Conservation (phyloP, 2,329 filamentous ascomycete species). For the Aureobasidium melanogenum region DNA sequence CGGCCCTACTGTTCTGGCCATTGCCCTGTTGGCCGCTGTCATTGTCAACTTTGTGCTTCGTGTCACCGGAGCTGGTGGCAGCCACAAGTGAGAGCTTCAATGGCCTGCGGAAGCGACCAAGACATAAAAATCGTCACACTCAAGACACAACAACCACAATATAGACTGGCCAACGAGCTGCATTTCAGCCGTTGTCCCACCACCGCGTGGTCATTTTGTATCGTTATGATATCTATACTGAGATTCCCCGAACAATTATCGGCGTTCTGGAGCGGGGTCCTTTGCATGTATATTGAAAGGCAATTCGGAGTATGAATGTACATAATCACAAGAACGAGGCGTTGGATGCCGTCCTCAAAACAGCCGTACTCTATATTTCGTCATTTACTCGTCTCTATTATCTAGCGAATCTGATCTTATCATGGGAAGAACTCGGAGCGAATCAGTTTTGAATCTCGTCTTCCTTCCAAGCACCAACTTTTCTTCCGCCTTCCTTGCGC, state of each 20-base stretch:
- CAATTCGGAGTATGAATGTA: slow-evolving; percentile 5
- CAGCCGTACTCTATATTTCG: background rate
- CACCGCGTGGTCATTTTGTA: background rate
- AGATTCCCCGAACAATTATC: background rate
- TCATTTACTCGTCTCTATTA: background rate
- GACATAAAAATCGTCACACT: background rate
- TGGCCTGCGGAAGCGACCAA: background rate
- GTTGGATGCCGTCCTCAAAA: background rate
- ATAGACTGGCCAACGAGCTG: background rate
- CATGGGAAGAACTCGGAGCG: background rate
- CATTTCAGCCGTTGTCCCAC: background rate
- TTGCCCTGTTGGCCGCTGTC: slow-evolving; percentile 81
- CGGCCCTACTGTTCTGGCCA: slow-evolving; percentile 80
- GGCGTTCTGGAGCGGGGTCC: background rate
- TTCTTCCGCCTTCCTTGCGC: slow-evolving; percentile 65
- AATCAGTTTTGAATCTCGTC: slow-evolving; percentile 24
- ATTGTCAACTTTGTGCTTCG: slow-evolving; percentile 90
- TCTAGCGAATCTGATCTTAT: background rate
- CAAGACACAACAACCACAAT: background rate
- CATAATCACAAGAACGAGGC: background rate
- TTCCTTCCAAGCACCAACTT: slow-evolving; percentile 45
- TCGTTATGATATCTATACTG: background rate
- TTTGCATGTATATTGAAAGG: background rate
- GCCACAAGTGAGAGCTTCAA: slow-evolving; percentile 14
- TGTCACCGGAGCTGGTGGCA: slow-evolving; percentile 35